phyloP scores from a whole-genome alignment of 164 flowering plant genomes.

The Taxillus chinensis region DNA sequence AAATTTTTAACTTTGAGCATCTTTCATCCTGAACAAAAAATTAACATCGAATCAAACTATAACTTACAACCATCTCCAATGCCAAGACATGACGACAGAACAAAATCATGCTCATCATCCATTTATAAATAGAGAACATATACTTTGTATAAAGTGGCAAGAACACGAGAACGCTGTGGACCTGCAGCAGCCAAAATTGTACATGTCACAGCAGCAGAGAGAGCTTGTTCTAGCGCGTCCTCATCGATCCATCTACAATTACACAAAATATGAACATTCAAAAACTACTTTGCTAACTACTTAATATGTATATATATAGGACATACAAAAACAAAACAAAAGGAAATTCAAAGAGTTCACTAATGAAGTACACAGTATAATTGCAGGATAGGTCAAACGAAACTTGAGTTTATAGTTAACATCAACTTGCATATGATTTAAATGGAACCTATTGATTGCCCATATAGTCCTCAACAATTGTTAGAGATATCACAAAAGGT shows the following conservation, averaged over 20 bases:
- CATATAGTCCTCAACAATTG: background rate
- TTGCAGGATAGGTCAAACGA: too few species aligned
- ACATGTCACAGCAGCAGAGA: slow-evolving; percentile 96
- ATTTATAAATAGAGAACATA: background rate
- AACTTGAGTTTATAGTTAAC: too few species aligned
- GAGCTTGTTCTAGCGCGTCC: slow-evolving; percentile 91
- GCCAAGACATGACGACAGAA: background rate
- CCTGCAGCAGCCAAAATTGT: slow-evolving; percentile 99
- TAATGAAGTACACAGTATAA: too few species aligned
- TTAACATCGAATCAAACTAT: slow-evolving; percentile 6
- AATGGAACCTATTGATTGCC: background rate
- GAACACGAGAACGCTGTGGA: slow-evolving; percentile 97
- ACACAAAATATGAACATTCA: background rate
- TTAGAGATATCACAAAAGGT: background rate
- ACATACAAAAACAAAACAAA: background rate
- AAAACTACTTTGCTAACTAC: background rate
- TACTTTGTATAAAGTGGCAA: slow-evolving; percentile 96
- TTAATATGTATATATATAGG: too few species aligned
- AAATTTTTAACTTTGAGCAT: slow-evolving; percentile 89
- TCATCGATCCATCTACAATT: slow-evolving; percentile 65
- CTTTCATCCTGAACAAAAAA: slow-evolving; percentile 73
- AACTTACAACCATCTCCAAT: background rate
- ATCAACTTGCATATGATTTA: background rate
- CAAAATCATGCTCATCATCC: background rate
- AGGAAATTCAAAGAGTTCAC: background rate